phyloP scores from a whole-genome alignment of 805 yeast genomes.

The Candida chilensis region DNA sequence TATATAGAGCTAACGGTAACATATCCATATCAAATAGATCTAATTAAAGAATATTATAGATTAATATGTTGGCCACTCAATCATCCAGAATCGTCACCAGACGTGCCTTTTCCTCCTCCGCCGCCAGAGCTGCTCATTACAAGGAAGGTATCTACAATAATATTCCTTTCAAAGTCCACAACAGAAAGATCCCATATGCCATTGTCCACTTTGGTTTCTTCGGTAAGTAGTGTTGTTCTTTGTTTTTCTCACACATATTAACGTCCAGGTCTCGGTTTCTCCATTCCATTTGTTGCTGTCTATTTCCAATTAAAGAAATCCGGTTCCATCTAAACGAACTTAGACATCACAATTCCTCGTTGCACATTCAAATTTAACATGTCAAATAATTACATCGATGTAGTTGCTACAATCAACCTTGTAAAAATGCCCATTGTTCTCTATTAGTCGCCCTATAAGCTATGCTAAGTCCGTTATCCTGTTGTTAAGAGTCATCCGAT shows the following conservation, averaged over 20 bases:
- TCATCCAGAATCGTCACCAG: conserved; percentile 15
- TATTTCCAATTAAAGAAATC: conserved; percentile 84
- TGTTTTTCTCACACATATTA: no score
- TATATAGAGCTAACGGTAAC: no score
- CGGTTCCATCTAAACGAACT: conserved; percentile 42
- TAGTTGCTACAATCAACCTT: no score
- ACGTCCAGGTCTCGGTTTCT: conserved; percentile 52
- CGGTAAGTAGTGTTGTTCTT: conserved; percentile 31
- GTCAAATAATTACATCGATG: no score
- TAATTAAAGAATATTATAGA: no score
- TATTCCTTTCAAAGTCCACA: conserved; percentile 90
- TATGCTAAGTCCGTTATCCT: no score
- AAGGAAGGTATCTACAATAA: conserved; percentile 85
- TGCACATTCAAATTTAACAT: no score
- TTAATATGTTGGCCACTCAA: conserved; percentile 23
- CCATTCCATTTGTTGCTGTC: conserved; percentile 71
- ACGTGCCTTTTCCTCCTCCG: conserved; percentile 49
- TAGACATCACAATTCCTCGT: no score
- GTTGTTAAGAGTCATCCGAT: no score
- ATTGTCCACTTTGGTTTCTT: conserved; percentile 75
- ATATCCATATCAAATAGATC: no score
- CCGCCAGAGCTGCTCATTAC: conserved; percentile 42
- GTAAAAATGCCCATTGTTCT: no score
- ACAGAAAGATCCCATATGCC: conserved; percentile 85
- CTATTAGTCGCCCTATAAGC: no score